Conservation (phyloP, 768 basidiomycete species). For the Fomitopsis pulvina region DNA sequence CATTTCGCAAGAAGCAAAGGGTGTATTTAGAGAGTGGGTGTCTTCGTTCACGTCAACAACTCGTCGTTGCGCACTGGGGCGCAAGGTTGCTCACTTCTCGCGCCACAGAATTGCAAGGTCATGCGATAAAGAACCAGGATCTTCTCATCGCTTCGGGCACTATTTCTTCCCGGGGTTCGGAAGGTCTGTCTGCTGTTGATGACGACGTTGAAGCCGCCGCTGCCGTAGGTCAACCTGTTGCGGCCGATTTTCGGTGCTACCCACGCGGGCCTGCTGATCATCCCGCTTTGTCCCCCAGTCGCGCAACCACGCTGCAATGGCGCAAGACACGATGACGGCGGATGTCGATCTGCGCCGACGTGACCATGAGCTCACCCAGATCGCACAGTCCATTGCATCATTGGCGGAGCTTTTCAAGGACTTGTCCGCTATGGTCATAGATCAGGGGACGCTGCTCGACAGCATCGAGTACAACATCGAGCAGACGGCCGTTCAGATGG, state of each 20-base stretch:
- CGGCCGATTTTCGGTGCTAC: slow-evolving; percentile 10
- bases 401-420: slow-evolving; percentile 97
- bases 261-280: slow-evolving; percentile 1
- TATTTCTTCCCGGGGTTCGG: slow-evolving; percentile 74
- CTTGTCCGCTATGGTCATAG: slow-evolving; percentile 86
- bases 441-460: slow-evolving; percentile 95
- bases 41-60: slow-evolving; percentile 1
- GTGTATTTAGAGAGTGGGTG: slow-evolving; percentile 96
- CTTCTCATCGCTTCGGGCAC: slow-evolving; percentile 85
- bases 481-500: slow-evolving; percentile 74
- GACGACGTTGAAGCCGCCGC: slow-evolving; percentile 85
- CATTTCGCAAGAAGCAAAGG: slow-evolving; percentile 95
- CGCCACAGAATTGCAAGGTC: slow-evolving; percentile 81
- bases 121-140: slow-evolving; percentile 97
- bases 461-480: slow-evolving; percentile 98
- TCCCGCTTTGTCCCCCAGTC: slow-evolving; percentile 23
- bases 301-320: slow-evolving; percentile 21
- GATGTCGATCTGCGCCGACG: slow-evolving; percentile 40
- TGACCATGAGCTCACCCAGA: slow-evolving; percentile 74
- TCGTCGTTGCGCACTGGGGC: slow-evolving; percentile 3
- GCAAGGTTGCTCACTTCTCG: slow-evolving; percentile 8
- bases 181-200: slow-evolving; percentile 78
- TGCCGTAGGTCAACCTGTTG: slow-evolving; percentile 26
- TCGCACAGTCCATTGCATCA: slow-evolving; percentile 85
- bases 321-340: slow-evolving; percentile 29